These are phyloP conservation scores for Pyrenophora teres DNA, from an alignment of 2,329 filamentous ascomycete genomes.

Conservation along the genomic window DNA sequence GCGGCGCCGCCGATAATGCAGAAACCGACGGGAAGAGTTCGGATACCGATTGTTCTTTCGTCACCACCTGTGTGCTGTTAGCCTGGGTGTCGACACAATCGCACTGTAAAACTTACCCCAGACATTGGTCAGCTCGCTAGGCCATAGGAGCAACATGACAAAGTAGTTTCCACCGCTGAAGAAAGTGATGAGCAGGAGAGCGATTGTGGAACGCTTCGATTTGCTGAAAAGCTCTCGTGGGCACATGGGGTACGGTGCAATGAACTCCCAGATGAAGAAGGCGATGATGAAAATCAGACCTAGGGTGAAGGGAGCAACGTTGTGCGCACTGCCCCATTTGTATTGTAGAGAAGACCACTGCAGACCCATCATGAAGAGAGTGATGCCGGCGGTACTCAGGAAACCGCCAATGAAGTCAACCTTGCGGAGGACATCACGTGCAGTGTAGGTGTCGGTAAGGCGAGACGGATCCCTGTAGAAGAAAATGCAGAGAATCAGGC, in stretches of 20 bases:
- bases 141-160: slow-evolving; percentile 43
- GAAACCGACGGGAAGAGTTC: slow-evolving; percentile 68
- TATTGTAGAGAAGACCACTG: slow-evolving; percentile 54
- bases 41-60: slow-evolving; percentile 66
- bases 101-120: slow-evolving; percentile 28
- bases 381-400: slow-evolving; percentile 37
- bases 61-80: slow-evolving; percentile 54
- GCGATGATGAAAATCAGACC: slow-evolving; percentile 55
- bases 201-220: slow-evolving; percentile 36
- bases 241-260: slow-evolving; percentile 52
- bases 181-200: slow-evolving; percentile 43
- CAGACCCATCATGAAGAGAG: slow-evolving; percentile 46
- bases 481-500: slow-evolving; percentile 56
- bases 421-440: slow-evolving; percentile 31
- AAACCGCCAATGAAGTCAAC: slow-evolving; percentile 42
- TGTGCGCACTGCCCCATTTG: slow-evolving; percentile 60
- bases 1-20: slow-evolving; percentile 66
- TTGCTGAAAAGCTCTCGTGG: slow-evolving; percentile 43
- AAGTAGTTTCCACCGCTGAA: slow-evolving; percentile 45
- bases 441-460: slow-evolving; percentile 48
- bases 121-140: slow-evolving; percentile 41
- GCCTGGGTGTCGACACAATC: not conserved
- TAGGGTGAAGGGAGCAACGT: slow-evolving; percentile 60
- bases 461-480: slow-evolving; percentile 49
- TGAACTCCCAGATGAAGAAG: slow-evolving; percentile 58